Conservation (phyloP, 1,284 basidiomycete species). For the Ganoderma meredithae region DNA sequence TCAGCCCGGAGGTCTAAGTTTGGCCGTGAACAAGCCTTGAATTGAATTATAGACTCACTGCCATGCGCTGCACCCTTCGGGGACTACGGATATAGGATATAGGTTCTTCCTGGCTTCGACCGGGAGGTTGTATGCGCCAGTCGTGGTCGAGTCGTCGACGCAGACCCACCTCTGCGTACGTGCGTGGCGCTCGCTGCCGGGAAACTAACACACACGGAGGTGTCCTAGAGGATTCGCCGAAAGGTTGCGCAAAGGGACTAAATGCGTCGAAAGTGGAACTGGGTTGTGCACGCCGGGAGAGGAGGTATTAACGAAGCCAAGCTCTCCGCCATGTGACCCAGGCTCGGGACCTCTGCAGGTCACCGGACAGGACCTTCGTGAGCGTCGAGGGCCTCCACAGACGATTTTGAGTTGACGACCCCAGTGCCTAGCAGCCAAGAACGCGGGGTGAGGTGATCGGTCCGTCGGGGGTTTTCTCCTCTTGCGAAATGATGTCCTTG, state of each 20-base stretch:
- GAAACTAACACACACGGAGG: background rate
- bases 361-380: background rate
- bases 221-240: no score
- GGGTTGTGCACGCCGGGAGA: background rate
- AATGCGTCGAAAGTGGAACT: background rate
- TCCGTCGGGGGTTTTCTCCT: background rate
- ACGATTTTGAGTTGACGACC: background rate
- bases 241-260: background rate
- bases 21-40: background rate
- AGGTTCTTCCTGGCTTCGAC: background rate
- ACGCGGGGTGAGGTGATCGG: background rate
- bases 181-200: background rate
- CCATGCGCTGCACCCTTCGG: background rate
- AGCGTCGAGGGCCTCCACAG: background rate
- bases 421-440: background rate
- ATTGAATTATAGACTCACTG: background rate
- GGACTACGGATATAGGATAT: no score
- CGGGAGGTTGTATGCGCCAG: background rate
- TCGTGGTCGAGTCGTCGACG: background rate
- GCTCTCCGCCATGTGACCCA: background rate
- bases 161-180: background rate
- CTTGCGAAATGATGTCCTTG: background rate
- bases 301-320: background rate
- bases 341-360: background rate
- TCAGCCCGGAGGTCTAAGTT: background rate